Conservation (phyloP, 345 rosid species). For the Citrus maxima region DNA sequence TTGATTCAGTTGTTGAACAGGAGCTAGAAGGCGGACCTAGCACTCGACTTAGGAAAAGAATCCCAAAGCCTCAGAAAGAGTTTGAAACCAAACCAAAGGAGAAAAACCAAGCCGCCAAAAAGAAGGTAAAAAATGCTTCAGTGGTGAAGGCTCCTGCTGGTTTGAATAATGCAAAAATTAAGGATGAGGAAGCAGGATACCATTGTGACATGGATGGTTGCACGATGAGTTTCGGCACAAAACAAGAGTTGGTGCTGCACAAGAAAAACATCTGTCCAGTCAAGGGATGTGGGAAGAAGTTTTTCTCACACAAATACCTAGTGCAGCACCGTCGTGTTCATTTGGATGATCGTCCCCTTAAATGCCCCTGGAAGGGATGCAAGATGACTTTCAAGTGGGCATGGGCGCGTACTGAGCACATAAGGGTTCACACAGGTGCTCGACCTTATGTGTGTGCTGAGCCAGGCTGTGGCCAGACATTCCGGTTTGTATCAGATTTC, state of each 20-base stretch:
- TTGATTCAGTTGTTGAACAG: conserved; percentile 31
- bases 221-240: conserved; percentile 70
- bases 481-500: conserved; percentile 90
- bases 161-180: conserved; percentile 32
- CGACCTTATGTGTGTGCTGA: conserved; percentile 85
- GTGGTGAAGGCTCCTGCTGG: conserved; percentile 25
- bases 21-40: conserved; percentile 66
- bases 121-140: conserved; percentile 36
- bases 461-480: conserved; percentile 88
- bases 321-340: conserved; percentile 96
- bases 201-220: conserved; percentile 93
- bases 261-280: conserved; percentile 86
- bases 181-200: conserved; percentile 56
- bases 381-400: conserved; percentile 99
- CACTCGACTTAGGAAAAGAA: conserved; percentile 72
- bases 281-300: conserved; percentile 88
- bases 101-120: conserved; percentile 49
- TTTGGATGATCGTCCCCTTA: conserved; percentile 86
- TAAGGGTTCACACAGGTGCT: conserved; percentile 96
- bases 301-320: conserved; percentile 93
- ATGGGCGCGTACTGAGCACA: conserved; percentile 96
- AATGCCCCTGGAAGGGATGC: conserved; percentile 99
- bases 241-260: conserved; percentile 67
- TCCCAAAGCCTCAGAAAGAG: conserved; percentile 38
- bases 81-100: conserved; percentile 34